Percentiles rank a stretch among this genome's conserved stretches.
Conservation (phyloP, 2,329 filamentous ascomycete genomes). For the Penicillium paneum region DNA sequence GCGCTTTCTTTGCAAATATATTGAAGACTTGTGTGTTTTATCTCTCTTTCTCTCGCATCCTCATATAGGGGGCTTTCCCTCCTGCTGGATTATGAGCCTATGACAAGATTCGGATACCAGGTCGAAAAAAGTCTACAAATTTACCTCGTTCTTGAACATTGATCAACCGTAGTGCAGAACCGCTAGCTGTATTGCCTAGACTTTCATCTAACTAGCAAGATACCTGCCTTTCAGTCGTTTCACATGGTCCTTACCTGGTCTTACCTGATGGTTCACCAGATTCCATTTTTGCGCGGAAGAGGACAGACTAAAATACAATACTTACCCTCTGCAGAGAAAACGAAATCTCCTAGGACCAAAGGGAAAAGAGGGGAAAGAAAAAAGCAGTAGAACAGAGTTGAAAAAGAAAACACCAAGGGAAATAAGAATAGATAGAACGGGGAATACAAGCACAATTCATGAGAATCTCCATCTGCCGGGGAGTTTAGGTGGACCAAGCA, state of each 20-base stretch:
- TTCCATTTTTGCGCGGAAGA: constrained; percentile 10
- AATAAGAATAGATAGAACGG: constrained; percentile 26
- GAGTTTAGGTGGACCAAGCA: background rate
- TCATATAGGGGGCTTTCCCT: constrained; percentile 14
- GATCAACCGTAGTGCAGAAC: constrained; percentile 3
- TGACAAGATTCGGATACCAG: constrained; percentile 32
- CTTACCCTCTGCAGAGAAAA: constrained; percentile 35
- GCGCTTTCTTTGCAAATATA: constrained; percentile 30
- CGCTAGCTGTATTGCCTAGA: constrained; percentile 6
- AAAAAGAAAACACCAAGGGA: constrained; percentile 25
- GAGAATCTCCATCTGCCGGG: constrained; percentile 4
- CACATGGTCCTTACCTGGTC: constrained; percentile 42
- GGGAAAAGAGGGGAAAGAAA: constrained; percentile 31
- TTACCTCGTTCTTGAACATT: background rate
- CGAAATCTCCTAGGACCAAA: constrained; percentile 20
- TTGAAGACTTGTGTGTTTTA: constrained; percentile 18
- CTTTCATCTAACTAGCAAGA: constrained; percentile 13
- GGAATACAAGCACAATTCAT: constrained; percentile 20
- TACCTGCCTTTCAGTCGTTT: constrained; percentile 27
- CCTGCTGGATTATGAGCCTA: constrained; percentile 33
- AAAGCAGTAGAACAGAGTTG: constrained; percentile 20
- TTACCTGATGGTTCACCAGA: constrained; percentile 35
- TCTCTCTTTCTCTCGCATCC: constrained; percentile 18
- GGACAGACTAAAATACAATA: constrained; percentile 44
- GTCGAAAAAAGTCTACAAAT: constrained; percentile 24